Conservation (phyloP, 2,329 filamentous ascomycete species). For the Fusarium sp. region DNA sequence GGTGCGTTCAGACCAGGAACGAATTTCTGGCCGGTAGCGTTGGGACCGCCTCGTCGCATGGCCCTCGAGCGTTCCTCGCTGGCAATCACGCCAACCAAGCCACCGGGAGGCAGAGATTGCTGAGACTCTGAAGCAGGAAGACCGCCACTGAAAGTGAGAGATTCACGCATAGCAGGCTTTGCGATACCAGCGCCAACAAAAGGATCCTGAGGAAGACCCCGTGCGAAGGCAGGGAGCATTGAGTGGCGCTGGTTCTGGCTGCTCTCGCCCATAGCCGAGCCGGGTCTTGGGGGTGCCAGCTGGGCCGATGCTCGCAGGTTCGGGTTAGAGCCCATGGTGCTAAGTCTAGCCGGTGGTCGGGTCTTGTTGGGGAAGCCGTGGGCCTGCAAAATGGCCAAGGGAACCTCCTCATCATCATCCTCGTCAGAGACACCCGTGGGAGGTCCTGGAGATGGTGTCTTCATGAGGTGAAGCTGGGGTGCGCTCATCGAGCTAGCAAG, state of each 20-base stretch:
- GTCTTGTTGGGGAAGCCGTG: conserved; percentile 88
- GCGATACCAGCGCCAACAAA: conserved; percentile 84
- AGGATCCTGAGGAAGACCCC: conserved; percentile 84
- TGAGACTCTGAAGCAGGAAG: conserved; percentile 52
- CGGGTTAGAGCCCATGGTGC: conserved; percentile 74
- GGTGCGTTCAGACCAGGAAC: conserved; percentile 51
- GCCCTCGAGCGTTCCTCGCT: conserved; percentile 84
- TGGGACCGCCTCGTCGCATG: conserved; percentile 81
- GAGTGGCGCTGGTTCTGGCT: conserved; percentile 47
- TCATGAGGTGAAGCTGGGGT: conserved; percentile 63
- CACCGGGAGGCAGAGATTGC: conserved; percentile 71
- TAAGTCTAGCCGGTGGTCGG: conserved; percentile 76
- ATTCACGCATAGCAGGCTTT: conserved; percentile 77
- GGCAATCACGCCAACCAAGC: conserved; percentile 88
- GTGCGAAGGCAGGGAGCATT: conserved; percentile 82
- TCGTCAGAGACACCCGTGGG: conserved; percentile 72
- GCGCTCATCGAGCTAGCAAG: conserved; percentile 70
- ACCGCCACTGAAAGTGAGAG: conserved; percentile 75
- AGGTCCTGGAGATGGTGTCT: conserved; percentile 51
- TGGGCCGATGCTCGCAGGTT: conserved; percentile 71
- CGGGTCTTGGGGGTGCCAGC: conserved; percentile 58
- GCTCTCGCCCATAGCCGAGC: conserved; percentile 66
- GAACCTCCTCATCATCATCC: conserved; percentile 91
- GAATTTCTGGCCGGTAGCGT: conserved; percentile 64
- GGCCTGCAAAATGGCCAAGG: conserved; percentile 85